Evolutionary conservation across 352 stramenopile genomes (phyloP).

Genomic region (Phytophthora rubi): DNA sequence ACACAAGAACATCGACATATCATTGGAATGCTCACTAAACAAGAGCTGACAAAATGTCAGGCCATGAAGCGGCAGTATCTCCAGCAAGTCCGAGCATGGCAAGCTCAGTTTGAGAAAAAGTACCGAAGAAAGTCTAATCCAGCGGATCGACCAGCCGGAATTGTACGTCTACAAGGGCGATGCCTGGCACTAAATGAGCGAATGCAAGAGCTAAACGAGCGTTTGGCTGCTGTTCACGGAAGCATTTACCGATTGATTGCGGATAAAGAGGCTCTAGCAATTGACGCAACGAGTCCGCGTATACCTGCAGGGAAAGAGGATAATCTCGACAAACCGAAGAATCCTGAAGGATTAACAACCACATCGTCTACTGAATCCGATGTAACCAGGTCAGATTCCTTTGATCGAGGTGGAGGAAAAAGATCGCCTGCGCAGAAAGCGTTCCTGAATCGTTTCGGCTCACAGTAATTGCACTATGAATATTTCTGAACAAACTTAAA

Average conservation of each 20-base stretch:
- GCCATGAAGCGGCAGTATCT: conserved; percentile 42
- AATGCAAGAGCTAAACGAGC: conserved; percentile 45
- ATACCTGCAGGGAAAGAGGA: conserved; percentile 1
- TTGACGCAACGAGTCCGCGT: conserved; percentile 6
- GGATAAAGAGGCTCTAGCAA: conserved; percentile 7
- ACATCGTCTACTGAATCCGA: not conserved
- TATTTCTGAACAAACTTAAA: no score
- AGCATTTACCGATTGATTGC: conserved; percentile 45
- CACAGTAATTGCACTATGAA: conserved; percentile 1
- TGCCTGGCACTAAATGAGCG: conserved; percentile 46
- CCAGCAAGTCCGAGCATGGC: conserved; percentile 55
- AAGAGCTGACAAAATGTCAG: conserved; percentile 53
- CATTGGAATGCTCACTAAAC: conserved; percentile 42
- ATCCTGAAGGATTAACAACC: not conserved
- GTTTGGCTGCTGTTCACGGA: conserved; percentile 25
- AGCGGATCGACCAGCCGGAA: conserved; percentile 41
- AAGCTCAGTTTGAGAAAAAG: conserved; percentile 62
- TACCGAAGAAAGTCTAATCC: conserved; percentile 50
- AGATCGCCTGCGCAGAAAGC: conserved; percentile 72
- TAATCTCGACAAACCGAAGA: conserved; percentile 5
- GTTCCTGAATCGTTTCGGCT: conserved; percentile 54
- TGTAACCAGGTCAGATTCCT: conserved; percentile 11
- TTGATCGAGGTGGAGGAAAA: conserved; percentile 16
- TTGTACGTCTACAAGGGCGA: conserved; percentile 46
- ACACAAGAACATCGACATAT: conserved; percentile 38